Conservation (phyloP, 2,329 filamentous ascomycete species). For the Albophoma yamanashiensis region DNA sequence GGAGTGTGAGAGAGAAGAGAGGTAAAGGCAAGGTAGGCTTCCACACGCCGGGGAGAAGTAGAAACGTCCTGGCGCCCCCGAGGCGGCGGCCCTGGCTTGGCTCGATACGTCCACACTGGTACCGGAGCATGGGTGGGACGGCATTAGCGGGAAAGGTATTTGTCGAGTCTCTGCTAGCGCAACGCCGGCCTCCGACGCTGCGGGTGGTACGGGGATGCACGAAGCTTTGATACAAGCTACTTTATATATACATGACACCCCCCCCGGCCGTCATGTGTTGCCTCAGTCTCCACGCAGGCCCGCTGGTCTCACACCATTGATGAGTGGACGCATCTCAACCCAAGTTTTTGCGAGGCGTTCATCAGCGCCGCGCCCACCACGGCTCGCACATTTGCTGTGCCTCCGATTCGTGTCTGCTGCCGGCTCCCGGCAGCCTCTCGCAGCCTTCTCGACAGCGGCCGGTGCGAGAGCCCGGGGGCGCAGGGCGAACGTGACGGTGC, state of each 20-base stretch:
- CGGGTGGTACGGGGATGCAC: neutral
- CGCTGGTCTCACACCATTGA: slow-evolving; percentile 28
- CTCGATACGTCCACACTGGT: slow-evolving; percentile 21
- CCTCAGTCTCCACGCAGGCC: slow-evolving; percentile 24
- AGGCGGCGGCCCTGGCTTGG: slow-evolving; percentile 24
- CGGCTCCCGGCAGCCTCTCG: neutral
- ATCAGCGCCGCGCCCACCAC: slow-evolving; percentile 7
- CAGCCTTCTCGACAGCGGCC: neutral
- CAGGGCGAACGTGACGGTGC: neutral
- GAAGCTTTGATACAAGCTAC: slow-evolving; percentile 10
- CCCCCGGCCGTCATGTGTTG: slow-evolving; percentile 19
- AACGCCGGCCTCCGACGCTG: neutral
- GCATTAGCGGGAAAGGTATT: slow-evolving; percentile 18
- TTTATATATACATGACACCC: slow-evolving; percentile 20
- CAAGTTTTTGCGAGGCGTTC: slow-evolving; percentile 21
- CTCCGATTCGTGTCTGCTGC: neutral
- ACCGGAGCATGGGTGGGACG: slow-evolving; percentile 25
- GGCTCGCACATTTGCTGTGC: neutral
- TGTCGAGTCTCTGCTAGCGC: slow-evolving; percentile 13
- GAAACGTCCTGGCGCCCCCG: slow-evolving; percentile 26
- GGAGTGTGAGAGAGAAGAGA: slow-evolving; percentile 20
- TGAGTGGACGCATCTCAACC: slow-evolving; percentile 26
- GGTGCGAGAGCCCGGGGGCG: neutral
- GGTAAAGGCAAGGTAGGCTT: slow-evolving; percentile 15
- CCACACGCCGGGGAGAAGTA: slow-evolving; percentile 24